Evolutionary conservation across 768 basidiomycete species (phyloP), one percentile per base, ranked within the genome.

Genomic region (Strobilomyces dryophilus): DNA sequence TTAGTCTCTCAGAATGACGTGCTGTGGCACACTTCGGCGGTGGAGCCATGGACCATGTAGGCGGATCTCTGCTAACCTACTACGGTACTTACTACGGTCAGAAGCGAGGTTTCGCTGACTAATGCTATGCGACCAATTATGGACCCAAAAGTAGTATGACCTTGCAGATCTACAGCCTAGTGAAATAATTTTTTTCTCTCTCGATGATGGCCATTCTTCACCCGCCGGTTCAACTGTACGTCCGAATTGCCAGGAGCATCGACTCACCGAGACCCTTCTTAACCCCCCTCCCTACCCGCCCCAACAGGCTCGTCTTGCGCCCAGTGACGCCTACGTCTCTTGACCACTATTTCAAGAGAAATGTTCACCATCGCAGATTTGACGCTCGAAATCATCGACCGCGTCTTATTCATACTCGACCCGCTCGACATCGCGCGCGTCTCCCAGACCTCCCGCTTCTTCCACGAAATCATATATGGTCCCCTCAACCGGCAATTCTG

Each of bases 341-440:
- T 17, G 24, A 15, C 10, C 58, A 8, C 8, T 3, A 0, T 17
- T 42, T 29, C 7, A 29, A 29, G 12, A 10, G 17, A 15, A 14
- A 65, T 58, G 61, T 24, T 32, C 12, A 32, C 34, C n/a, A 55
- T 81, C 52, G 53, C 59, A n/a, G 65, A 71, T 24, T 61, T 87
- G 17, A 83, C 85, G 11, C 66, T 68, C 10, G 89, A 91, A 65
- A 63, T 86, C 42, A 56, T 85, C 35, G 84, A 86, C 44, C 69
- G 75, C 48, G 77, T 86, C 49, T 69, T 90, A 8, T 58, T 79
- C 39, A 57, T 67, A n/a, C 75, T 79, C 54, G 81, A 86, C 59
- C 87, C 87, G 5, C 61, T 79, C 40, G 80, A 87, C 51, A 76
- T 88, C 36, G 74, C 85, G 1, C 52, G 64, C 20, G 59, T 79